Base-by-base conservation (phyloP, 2,329 filamentous ascomycete genomes). In the Cyphellophora attinorum region DNA sequence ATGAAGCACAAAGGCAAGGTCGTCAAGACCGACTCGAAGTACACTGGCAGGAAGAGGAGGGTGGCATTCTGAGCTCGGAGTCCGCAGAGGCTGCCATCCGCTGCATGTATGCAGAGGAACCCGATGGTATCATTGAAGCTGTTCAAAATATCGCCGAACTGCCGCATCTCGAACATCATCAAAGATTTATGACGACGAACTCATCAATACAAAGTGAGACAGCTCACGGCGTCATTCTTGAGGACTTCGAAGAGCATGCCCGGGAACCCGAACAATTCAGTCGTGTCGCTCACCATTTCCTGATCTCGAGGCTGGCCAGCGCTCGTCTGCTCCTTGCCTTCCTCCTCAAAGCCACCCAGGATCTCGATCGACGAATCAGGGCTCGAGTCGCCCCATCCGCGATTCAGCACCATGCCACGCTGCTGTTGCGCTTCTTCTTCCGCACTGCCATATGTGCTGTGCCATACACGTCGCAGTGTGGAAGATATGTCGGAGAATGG, bases 1-100 rank as follows among this genome's bases (percentile, higher is more conserved):
- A 91, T 94, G 82, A 83, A 93, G 60, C 72, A 76, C 42, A 94
- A 95, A 61, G 91, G 91, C 29, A 95, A 91, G 67, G 73, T 96
- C 17, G 89, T 96, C 49, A 96, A 96, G 68, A 65, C 78, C 1
- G 85, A 73, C 37, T 93, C 84, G 33, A 96, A 93, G 61, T 98
- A 94, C 58, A 96, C 89, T 1, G 91, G 89, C 18, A 71, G 91
- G 51, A 94, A 86, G 66, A 74, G 91, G 59, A 75, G 83, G 39
- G 66, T 79, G 35, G 77, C 77, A 19, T 94, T 93, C 57, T 94
- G 66, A 60, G n/a, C n/a, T n/a, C n/a, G n/a, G n/a, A n/a, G n/a
- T n/a, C n/a, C n/a, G n/a, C n/a, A n/a, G n/a, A n/a, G n/a, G n/a
- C n/a, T n/a, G n/a, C n/a, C n/a, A n/a, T n/a, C n/a, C n/a, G n/a